phyloP scores from a whole-genome alignment of 2,329 filamentous ascomycete species.

The Trichoderma oligosporum region DNA sequence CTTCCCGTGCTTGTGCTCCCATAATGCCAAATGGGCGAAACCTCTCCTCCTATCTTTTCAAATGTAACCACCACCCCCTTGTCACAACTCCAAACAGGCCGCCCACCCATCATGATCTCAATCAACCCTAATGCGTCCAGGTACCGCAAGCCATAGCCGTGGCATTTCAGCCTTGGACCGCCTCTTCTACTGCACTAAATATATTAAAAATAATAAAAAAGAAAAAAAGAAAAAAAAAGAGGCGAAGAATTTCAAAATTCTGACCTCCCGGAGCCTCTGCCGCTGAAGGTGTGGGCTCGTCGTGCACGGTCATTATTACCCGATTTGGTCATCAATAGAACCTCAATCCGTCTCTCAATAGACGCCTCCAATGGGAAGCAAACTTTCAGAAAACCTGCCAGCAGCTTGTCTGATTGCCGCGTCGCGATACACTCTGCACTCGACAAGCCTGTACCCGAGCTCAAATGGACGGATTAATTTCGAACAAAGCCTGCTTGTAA shows the following conservation, averaged over 20 bases:
- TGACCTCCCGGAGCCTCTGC: constrained; percentile 2
- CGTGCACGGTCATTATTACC: constrained; percentile 24
- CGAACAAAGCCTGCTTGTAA: background rate
- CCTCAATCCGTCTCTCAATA: constrained; percentile 28
- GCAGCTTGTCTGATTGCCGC: background rate
- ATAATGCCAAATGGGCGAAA: too few species aligned
- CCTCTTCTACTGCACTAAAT: background rate
- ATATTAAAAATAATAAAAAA: too few species aligned
- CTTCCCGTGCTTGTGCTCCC: too few species aligned
- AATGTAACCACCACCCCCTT: background rate
- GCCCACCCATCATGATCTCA: background rate
- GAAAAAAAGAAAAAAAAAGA: background rate
- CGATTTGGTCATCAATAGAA: constrained; percentile 37
- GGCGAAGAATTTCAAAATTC: background rate
- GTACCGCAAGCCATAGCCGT: background rate
- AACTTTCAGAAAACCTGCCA: constrained; percentile 1
- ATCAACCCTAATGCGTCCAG: background rate
- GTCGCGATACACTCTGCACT: background rate
- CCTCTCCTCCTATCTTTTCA: too few species aligned
- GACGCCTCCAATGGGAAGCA: constrained; percentile 19
- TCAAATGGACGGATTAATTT: background rate
- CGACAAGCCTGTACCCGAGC: background rate
- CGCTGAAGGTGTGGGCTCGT: constrained; percentile 7
- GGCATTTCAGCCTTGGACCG: background rate
- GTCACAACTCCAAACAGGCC: background rate